Evolutionary conservation across 805 yeast genomes (phyloP).

Genomic region (Limtongozyma cylindracea): DNA sequence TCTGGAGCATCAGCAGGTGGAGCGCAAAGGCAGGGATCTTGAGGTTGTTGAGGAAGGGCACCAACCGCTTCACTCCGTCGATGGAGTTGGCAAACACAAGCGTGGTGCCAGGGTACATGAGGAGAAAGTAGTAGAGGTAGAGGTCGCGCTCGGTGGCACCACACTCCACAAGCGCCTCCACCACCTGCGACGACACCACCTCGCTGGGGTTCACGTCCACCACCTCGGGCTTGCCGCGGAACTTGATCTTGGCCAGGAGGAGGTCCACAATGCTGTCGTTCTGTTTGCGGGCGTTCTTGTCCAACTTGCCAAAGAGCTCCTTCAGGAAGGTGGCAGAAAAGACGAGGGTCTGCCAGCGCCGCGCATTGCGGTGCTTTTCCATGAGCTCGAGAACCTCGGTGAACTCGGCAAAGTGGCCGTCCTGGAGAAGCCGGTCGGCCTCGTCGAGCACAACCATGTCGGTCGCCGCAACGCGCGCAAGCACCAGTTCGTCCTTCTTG

Average conservation of each 20-base stretch:
- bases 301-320: conserved; percentile 58
- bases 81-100: conserved; percentile 88
- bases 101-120: conserved; percentile 73
- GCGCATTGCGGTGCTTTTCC: conserved; percentile 15
- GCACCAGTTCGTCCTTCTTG: conserved; percentile 27
- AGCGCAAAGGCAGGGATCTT: conserved; percentile 49
- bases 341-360: conserved; percentile 67
- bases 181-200: conserved; percentile 44
- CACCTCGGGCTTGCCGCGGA: conserved; percentile 39
- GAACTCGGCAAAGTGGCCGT: conserved; percentile 88
- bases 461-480: conserved; percentile 15
- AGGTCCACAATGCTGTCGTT: conserved; percentile 38
- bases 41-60: conserved; percentile 47
- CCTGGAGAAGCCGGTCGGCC: conserved; percentile 86
- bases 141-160: conserved; percentile 76
- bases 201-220: conserved; percentile 78
- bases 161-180: conserved; percentile 82
- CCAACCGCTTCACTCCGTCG: conserved; percentile 74
- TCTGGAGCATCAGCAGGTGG: conserved; percentile 89
- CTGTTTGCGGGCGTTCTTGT: conserved; percentile 7
- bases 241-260: conserved; percentile 42
- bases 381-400: conserved; percentile 54
- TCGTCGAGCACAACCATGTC: conserved; percentile 61
- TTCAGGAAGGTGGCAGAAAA: conserved; percentile 85
- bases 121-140: conserved; percentile 64